Base-by-base conservation (phyloP, 2,329 filamentous ascomycete species). In the Didymella pinodella region DNA sequence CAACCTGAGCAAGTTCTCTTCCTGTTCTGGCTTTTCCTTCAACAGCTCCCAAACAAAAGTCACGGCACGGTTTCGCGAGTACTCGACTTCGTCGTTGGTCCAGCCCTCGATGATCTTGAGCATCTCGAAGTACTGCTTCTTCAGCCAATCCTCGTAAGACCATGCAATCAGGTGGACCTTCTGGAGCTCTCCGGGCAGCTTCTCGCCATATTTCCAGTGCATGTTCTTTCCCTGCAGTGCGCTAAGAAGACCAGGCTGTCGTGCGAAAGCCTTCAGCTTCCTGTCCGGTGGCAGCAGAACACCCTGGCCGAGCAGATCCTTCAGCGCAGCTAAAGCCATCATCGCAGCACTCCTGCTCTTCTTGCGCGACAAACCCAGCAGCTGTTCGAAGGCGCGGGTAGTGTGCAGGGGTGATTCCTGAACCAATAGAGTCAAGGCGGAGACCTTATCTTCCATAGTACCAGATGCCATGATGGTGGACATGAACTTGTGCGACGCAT, bases 321-420 rank as follows among this genome's bases (percentile, higher is more conserved):
- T 96, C 55, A 99, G 81, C 1, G 96, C 95, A 25, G 91, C 90
- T 53, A 98, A 84, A n/a, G 96, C 93, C 72, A 93, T 90, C 57
- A 99, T 88, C 7, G 95, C 94, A 74, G 97, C 93, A 22, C 91
- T 91, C 76, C 96, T 90, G 74, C 92, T 98, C 78, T 93, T 92
- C 80, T 99, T 99, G 71, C 88, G 90, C n/a, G 93, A 92, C 43
- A 99, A 80, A 1, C 81, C 85, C 65, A 98, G 83, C 46, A 99
- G 82, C 62, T 87, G 92, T 68, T 98, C 94, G 62, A 98, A 88
- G 0, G 93, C 90, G 73, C 95, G 94, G 63, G 88, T 89, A 62
- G 93, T 98, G 78, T 99, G 95, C 50, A 98, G 81, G 18, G 95
- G 95, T 8, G 96, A 98, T 78, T 99, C 95, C 80, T 99, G 96